Evolutionary conservation across 768 basidiomycete species (phyloP).

Genomic region (Auriscalpium microsporum): DNA sequence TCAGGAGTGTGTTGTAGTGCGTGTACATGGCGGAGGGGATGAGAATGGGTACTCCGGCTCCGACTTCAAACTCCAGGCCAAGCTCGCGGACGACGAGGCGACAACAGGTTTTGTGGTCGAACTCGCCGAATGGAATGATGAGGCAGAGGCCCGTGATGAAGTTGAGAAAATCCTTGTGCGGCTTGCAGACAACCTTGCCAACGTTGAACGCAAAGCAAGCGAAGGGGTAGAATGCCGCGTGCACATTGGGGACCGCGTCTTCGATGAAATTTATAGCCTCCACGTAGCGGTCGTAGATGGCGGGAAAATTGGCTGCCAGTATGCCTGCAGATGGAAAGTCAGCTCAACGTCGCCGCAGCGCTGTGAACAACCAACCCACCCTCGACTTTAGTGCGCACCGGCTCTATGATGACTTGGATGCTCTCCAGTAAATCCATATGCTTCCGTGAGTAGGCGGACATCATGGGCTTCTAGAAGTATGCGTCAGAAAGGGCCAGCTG

Average conservation of each 20-base stretch:
- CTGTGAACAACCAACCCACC: neutral
- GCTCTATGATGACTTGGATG: neutral
- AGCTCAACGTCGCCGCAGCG: neutral
- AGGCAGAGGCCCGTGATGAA: constrained; percentile 1
- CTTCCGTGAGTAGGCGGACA: neutral
- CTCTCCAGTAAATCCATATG: neutral
- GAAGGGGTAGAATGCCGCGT: constrained; percentile 3
- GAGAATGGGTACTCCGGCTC: constrained; percentile 3
- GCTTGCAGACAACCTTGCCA: neutral
- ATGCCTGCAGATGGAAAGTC: neutral
- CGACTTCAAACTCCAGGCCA: constrained; percentile 3
- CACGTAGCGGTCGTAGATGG: neutral
- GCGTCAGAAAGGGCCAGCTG: neutral
- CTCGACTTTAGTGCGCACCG: neutral
- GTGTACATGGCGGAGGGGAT: constrained; percentile 11
- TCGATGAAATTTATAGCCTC: neutral
- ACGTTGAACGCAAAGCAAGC: constrained; percentile 6
- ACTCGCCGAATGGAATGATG: constrained; percentile 4
- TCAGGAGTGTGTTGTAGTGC: constrained; percentile 2
- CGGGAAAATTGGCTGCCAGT: neutral
- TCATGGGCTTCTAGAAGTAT: neutral
- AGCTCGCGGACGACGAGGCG: constrained; percentile 4
- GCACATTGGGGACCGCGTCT: neutral
- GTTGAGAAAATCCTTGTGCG: constrained; percentile 4
- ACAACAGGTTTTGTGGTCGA: neutral